Percentiles rank a stretch among this genome's conserved stretches.
phyloP scores from a whole-genome alignment of 1,284 basidiomycete genomes.

The Coniferiporia sulphurascens region DNA sequence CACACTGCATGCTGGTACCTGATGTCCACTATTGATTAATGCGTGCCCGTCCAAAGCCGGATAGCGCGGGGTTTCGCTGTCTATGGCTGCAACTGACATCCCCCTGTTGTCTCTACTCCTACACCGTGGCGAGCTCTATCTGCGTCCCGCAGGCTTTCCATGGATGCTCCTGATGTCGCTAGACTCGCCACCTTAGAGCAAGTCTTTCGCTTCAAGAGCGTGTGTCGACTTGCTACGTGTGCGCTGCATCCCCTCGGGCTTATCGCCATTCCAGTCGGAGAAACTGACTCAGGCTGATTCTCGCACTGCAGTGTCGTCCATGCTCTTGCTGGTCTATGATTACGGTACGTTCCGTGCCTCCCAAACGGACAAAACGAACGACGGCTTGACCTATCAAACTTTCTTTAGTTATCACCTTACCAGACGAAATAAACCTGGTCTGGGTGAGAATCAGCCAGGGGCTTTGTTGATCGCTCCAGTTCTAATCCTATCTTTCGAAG shows the following conservation, averaged over 20 bases:
- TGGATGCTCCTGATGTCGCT: background rate
- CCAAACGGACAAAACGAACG: background rate
- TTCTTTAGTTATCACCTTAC: conserved; percentile 1
- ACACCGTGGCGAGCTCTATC: background rate
- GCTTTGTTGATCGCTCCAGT: background rate
- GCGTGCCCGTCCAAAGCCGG: background rate
- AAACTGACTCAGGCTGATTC: background rate
- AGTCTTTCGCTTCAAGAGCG: background rate
- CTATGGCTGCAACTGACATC: background rate
- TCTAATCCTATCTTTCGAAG: background rate
- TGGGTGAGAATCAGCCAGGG: background rate
- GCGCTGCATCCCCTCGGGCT: background rate
- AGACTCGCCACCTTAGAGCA: background rate
- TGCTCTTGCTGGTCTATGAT: conserved; percentile 2
- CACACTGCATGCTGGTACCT: too few species aligned
- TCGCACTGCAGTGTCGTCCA: background rate
- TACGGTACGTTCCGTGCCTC: background rate
- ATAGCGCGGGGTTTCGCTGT: background rate
- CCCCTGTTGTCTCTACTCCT: background rate
- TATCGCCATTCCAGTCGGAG: background rate
- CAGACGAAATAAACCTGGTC: background rate
- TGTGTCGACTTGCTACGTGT: background rate
- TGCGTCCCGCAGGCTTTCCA: background rate
- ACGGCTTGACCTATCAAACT: background rate
- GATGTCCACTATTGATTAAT: background rate